A percentile compares a stretch with the other conserved stretches of the same genome.
These are phyloP conservation scores for Trametes versicolor DNA, from an alignment of 1,284 basidiomycete species.

Conservation along the genomic window DNA sequence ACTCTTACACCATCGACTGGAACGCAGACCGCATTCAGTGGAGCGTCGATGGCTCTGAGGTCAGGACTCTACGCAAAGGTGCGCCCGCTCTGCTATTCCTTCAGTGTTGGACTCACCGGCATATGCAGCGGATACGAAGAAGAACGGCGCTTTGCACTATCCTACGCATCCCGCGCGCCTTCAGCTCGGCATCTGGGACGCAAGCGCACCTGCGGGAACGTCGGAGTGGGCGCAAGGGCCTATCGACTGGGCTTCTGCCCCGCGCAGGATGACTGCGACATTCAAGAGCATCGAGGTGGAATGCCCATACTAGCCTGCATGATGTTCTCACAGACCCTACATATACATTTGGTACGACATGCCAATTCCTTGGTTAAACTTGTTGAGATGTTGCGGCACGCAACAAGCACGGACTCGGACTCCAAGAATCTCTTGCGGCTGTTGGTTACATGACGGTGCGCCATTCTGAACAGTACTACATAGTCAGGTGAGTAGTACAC, in stretches of 20 bases:
- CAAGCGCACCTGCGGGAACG: conserved; percentile 54
- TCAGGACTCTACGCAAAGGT: conserved; percentile 52
- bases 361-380: too few species aligned
- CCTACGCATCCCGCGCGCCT: conserved; percentile 49
- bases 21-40: conserved; percentile 52
- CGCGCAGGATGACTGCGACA: conserved; percentile 47
- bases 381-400: too few species aligned
- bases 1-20: conserved; percentile 57
- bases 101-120: background rate
- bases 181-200: conserved; percentile 60
- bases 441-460: too few species aligned
- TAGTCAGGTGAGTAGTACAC: too few species aligned
- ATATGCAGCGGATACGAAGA: conserved; percentile 46
- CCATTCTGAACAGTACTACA: too few species aligned
- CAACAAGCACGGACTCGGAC: too few species aligned
- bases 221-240: conserved; percentile 58
- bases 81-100: conserved; percentile 3
- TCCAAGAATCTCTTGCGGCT: too few species aligned
- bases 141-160: conserved; percentile 50
- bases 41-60: conserved; percentile 52
- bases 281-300: conserved; percentile 53
- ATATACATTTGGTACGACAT: background rate
- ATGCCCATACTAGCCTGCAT: conserved; percentile 43
- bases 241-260: conserved; percentile 52
- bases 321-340: background rate